These are phyloP conservation scores for Fusarium sp. DNA, from an alignment of 2,329 filamentous ascomycete species.

Conservation along the genomic window DNA sequence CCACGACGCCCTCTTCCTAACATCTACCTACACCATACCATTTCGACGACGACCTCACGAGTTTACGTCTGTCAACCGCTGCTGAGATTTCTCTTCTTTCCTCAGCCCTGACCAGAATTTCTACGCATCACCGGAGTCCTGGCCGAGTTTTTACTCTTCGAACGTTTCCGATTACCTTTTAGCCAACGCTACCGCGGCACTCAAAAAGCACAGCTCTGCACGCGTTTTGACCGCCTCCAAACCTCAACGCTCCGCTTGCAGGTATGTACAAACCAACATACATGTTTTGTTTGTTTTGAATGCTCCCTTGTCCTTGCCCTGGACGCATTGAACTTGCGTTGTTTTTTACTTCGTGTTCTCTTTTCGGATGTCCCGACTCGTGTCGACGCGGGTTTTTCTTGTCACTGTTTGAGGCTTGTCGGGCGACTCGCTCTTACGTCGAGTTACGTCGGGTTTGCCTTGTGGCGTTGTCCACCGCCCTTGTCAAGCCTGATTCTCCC, in stretches of 20 bases:
- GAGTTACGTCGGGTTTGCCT: slow-evolving; percentile 48
- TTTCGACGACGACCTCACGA: slow-evolving; percentile 37
- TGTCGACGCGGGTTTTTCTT: slow-evolving; percentile 27
- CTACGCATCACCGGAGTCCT: slow-evolving; percentile 13
- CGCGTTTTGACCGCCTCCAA: slow-evolving; percentile 50
- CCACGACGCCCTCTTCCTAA: slow-evolving; percentile 41
- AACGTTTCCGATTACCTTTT: slow-evolving; percentile 17
- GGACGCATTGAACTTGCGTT: neutral
- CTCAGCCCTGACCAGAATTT: slow-evolving; percentile 14
- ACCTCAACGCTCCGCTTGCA: slow-evolving; percentile 38
- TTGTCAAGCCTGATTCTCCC: slow-evolving; percentile 45
- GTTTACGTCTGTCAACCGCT: slow-evolving; percentile 30
- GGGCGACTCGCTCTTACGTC: slow-evolving; percentile 35
- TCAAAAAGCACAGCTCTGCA: slow-evolving; percentile 27
- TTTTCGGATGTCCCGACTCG: slow-evolving; percentile 16
- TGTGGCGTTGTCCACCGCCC: slow-evolving; percentile 50
- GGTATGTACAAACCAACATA: slow-evolving; percentile 35
- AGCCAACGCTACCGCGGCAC: slow-evolving; percentile 31
- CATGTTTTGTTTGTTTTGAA: neutral
- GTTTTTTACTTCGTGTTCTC: slow-evolving; percentile 1
- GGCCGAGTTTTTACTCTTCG: slow-evolving; percentile 20
- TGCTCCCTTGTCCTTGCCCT: too few species aligned
- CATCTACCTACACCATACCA: slow-evolving; percentile 37
- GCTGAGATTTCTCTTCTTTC: slow-evolving; percentile 22
- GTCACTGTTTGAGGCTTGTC: slow-evolving; percentile 22